phyloP scores from a whole-genome alignment of 768 basidiomycete genomes.

The Hebeloma cylindrosporum region DNA sequence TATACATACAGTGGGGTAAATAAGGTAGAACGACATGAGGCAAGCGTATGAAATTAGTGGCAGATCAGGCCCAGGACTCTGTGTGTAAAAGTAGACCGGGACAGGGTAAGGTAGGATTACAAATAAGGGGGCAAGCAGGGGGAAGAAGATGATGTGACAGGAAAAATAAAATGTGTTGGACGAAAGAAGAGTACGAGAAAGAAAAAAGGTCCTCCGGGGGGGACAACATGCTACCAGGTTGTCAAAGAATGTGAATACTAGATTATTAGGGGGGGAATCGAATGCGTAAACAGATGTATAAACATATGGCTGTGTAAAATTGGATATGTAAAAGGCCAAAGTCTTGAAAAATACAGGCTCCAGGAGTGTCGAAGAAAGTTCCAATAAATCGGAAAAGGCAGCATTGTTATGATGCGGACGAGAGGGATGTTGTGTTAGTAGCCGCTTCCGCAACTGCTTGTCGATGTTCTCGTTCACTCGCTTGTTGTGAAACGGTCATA shows the following conservation, averaged over 20 bases:
- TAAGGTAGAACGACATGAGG: constrained; percentile 20
- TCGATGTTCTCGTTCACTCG: constrained; percentile 65
- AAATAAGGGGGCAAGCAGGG: constrained; percentile 14
- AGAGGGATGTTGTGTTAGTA: constrained; percentile 16
- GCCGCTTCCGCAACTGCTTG: constrained; percentile 33
- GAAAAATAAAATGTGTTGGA: constrained; percentile 14
- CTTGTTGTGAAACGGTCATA: constrained; percentile 81
- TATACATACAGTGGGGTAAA: constrained; percentile 26
- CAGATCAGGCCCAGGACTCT: constrained; percentile 11
- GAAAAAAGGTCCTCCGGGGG: constrained; percentile 22
- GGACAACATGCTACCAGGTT: constrained; percentile 14
- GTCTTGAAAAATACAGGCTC: background rate
- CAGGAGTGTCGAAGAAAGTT: constrained; percentile 3
- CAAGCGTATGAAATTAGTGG: constrained; percentile 22
- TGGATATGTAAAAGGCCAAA: constrained; percentile 7
- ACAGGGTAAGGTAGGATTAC: constrained; percentile 23
- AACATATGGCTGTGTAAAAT: constrained; percentile 10
- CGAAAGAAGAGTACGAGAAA: constrained; percentile 8
- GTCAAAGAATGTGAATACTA: constrained; percentile 14
- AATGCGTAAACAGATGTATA: constrained; percentile 11
- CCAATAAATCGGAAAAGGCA: constrained; percentile 5
- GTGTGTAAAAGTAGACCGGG: constrained; percentile 13
- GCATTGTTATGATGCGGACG: constrained; percentile 28
- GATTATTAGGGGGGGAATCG: constrained; percentile 18
- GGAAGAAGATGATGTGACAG: constrained; percentile 15